A percentile compares a stretch with the other conserved stretches of the same genome.
These are phyloP conservation scores for Boletus sensibilis DNA, from an alignment of 768 basidiomycete species.

Conservation along the genomic window DNA sequence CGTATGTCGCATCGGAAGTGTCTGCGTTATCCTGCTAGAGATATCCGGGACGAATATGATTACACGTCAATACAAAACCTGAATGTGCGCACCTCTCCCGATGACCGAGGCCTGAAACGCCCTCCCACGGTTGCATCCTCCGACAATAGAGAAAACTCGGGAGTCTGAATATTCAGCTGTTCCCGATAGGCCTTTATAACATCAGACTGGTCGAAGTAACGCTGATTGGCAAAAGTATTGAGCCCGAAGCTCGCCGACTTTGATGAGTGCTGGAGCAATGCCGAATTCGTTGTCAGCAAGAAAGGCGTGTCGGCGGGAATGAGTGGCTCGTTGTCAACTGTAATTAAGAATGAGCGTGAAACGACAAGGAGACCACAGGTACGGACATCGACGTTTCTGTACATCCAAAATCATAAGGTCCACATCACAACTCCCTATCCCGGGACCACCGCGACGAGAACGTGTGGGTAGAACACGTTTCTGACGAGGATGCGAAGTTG, in stretches of 20 bases:
- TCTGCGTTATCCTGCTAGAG: slow-evolving; percentile 51
- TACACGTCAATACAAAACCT: neutral
- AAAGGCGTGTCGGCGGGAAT: slow-evolving; percentile 67
- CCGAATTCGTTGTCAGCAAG: slow-evolving; percentile 70
- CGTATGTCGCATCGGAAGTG: slow-evolving; percentile 78
- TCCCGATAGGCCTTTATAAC: slow-evolving; percentile 69
- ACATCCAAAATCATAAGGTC: slow-evolving; percentile 85
- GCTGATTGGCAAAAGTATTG: slow-evolving; percentile 61
- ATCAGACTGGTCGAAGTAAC: slow-evolving; percentile 77
- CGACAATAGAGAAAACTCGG: slow-evolving; percentile 54
- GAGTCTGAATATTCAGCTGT: slow-evolving; percentile 75
- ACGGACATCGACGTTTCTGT: slow-evolving; percentile 72
- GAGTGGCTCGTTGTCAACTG: slow-evolving; percentile 71
- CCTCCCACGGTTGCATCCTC: slow-evolving; percentile 58
- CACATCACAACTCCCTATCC: slow-evolving; percentile 73
- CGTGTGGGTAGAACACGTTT: slow-evolving; percentile 83
- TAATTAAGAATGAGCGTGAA: slow-evolving; percentile 18
- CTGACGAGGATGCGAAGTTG: slow-evolving; percentile 47
- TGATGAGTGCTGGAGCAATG: slow-evolving; percentile 44
- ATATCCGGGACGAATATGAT: slow-evolving; percentile 5
- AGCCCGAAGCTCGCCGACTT: slow-evolving; percentile 40
- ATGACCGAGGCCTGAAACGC: slow-evolving; percentile 66
- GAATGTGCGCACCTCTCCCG: slow-evolving; percentile 61
- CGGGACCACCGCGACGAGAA: slow-evolving; percentile 76
- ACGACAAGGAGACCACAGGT: slow-evolving; percentile 6